A percentile compares a stretch with the other conserved stretches of the same genome.
Evolutionary conservation across 1,284 basidiomycete genomes (phyloP).

Genomic region (Pseudozyma hubeiensis): DNA sequence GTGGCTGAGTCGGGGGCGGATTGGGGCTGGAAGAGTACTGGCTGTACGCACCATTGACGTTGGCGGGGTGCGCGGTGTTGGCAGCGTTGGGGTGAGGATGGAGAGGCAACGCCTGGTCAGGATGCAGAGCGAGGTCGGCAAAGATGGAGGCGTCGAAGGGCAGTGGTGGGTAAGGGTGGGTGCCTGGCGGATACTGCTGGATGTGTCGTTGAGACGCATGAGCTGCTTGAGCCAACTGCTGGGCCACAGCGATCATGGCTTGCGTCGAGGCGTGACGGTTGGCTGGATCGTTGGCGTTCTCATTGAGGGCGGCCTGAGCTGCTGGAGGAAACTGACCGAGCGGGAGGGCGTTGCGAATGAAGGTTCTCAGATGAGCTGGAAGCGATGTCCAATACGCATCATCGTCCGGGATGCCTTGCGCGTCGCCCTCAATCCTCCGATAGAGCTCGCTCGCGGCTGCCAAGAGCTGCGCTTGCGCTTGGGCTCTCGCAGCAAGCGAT

Average conservation of each 20-base stretch:
- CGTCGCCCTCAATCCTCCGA: conserved; percentile 66
- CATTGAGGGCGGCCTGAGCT: conserved; percentile 48
- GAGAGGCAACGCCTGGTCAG: conserved; percentile 55
- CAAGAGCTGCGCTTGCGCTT: conserved; percentile 66
- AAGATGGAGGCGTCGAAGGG: conserved; percentile 66
- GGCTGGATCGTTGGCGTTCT: conserved; percentile 56
- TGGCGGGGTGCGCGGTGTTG: conserved; percentile 25
- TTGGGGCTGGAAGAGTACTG: conserved; percentile 56
- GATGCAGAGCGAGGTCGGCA: conserved; percentile 62
- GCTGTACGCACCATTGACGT: conserved; percentile 40
- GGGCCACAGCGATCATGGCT: conserved; percentile 68
- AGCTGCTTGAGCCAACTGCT: conserved; percentile 66
- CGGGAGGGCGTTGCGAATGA: conserved; percentile 74
- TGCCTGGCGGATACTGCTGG: conserved; percentile 58
- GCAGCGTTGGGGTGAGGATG: conserved; percentile 58
- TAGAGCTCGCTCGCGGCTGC: conserved; percentile 67
- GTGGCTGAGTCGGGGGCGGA: conserved; percentile 59
- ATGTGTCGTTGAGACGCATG: conserved; percentile 65
- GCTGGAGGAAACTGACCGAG: conserved; percentile 64
- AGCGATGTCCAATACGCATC: conserved; percentile 75
- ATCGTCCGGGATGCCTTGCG: conserved; percentile 70
- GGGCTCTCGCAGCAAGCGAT: conserved; percentile 56
- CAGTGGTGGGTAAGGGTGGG: conserved; percentile 56
- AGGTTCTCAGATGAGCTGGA: conserved; percentile 73
- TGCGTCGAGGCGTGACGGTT: conserved; percentile 64